phyloP scores from a whole-genome alignment of 306 rosid genomes.

The Sicyos baderoa region DNA sequence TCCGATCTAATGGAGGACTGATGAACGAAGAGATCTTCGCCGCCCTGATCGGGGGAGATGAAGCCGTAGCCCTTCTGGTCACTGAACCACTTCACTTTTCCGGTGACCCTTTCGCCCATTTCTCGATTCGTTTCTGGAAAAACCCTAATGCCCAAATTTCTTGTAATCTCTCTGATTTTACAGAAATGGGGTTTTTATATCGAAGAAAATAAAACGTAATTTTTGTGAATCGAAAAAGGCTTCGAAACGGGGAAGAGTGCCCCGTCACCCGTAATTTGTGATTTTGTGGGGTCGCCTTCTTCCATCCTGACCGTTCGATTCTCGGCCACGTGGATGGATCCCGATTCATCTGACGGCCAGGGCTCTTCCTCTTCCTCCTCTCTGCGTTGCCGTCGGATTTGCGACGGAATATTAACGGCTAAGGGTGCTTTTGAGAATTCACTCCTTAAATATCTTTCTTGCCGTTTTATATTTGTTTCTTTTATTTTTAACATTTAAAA shows the following conservation, averaged over 20 bases:
- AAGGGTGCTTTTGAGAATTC: conserved; percentile 4
- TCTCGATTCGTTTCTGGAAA: neutral
- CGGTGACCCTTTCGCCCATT: conserved; percentile 48
- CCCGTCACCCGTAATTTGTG: conserved; percentile 18
- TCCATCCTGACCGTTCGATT: conserved; percentile 7
- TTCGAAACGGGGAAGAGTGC: conserved; percentile 21
- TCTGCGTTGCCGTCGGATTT: conserved; percentile 6
- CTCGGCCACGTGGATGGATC: neutral
- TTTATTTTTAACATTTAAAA: too few species aligned
- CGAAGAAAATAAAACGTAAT: neutral
- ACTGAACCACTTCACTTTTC: conserved; percentile 89
- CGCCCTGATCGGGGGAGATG: conserved; percentile 72
- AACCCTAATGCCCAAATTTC: conserved; percentile 9
- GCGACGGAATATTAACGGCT: neutral
- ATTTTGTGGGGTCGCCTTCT: conserved; percentile 12
- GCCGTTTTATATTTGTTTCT: too few species aligned
- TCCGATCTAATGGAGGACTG: conserved; percentile 71
- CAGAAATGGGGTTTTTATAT: neutral
- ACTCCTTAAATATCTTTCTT: neutral
- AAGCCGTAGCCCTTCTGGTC: conserved; percentile 82
- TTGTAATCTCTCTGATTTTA: neutral
- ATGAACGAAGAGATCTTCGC: conserved; percentile 75
- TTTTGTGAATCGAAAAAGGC: conserved; percentile 15
- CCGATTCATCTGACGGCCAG: conserved; percentile 19
- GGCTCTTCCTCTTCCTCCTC: conserved; percentile 3